phyloP scores from a whole-genome alignment of 2,329 filamentous ascomycete species.

The Aspergillus nomiae region DNA sequence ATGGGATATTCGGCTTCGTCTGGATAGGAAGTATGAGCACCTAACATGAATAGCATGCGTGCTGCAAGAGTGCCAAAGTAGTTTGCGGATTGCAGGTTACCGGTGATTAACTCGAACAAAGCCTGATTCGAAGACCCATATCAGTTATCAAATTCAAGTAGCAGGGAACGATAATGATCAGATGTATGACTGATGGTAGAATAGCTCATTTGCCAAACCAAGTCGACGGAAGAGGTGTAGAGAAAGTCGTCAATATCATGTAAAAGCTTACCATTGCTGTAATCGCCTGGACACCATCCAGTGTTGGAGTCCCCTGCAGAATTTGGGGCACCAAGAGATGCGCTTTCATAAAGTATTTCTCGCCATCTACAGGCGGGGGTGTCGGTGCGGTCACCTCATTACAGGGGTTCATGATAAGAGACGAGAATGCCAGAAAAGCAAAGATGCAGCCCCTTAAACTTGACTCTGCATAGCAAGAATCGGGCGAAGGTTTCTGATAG shows the following conservation, averaged over 20 bases:
- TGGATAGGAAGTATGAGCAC: constrained; percentile 43
- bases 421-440: constrained; percentile 49
- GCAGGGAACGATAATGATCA: neutral
- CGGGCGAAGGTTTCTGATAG: constrained; percentile 37
- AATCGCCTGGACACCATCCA: constrained; percentile 50
- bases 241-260: no score
- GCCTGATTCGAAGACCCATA: constrained; percentile 28
- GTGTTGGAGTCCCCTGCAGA: constrained; percentile 44
- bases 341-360: constrained; percentile 45
- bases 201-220: neutral
- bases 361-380: constrained; percentile 38
- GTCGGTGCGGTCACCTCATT: constrained; percentile 5
- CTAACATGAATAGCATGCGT: constrained; percentile 53
- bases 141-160: neutral
- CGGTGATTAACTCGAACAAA: constrained; percentile 49
- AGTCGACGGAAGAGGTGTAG: neutral
- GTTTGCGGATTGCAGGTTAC: constrained; percentile 49
- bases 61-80: constrained; percentile 51
- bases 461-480: constrained; percentile 27
- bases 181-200: no score
- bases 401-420: constrained; percentile 26
- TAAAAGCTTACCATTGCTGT: constrained; percentile 50
- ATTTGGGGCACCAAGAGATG: constrained; percentile 47
- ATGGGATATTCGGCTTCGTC: constrained; percentile 27
- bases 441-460: constrained; percentile 52